Conservation (phyloP, 176 grass and related monocot species). For the Oryza glumipatula region DNA sequence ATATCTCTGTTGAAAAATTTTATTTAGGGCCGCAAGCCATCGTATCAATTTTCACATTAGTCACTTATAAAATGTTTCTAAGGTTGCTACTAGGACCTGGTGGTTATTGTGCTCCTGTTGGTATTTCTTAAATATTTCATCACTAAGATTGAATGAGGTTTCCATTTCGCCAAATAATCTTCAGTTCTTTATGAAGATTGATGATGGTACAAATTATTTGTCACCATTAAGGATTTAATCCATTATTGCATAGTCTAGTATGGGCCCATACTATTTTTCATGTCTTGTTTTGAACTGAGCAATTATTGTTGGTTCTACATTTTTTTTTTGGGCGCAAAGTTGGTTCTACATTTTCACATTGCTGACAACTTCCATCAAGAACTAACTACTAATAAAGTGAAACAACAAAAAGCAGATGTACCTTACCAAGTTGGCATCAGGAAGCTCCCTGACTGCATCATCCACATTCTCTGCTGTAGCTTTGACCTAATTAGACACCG, state of each 20-base stretch:
- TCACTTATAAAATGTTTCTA: constrained; percentile 14
- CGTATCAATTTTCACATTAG: neutral
- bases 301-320: neutral
- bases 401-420: constrained; percentile 69
- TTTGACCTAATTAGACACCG: constrained; percentile 75
- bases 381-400: neutral
- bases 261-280: neutral
- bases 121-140: neutral
- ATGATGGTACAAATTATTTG: neutral
- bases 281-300: neutral
- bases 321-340: neutral
- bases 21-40: neutral
- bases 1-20: neutral
- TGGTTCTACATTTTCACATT: neutral
- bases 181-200: neutral
- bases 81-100: neutral
- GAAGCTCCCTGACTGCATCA: constrained; percentile 97
- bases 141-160: neutral
- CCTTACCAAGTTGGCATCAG: constrained; percentile 98
- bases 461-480: constrained; percentile 97
- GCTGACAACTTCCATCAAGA: neutral
- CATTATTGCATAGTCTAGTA: neutral
- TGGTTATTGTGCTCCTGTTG: constrained; percentile 6
- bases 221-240: neutral
- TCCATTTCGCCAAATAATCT: neutral